A percentile compares a stretch with the other conserved stretches of the same genome.
Evolutionary conservation across 441 rosid species (phyloP).

Genomic region (Erodium texanum): DNA sequence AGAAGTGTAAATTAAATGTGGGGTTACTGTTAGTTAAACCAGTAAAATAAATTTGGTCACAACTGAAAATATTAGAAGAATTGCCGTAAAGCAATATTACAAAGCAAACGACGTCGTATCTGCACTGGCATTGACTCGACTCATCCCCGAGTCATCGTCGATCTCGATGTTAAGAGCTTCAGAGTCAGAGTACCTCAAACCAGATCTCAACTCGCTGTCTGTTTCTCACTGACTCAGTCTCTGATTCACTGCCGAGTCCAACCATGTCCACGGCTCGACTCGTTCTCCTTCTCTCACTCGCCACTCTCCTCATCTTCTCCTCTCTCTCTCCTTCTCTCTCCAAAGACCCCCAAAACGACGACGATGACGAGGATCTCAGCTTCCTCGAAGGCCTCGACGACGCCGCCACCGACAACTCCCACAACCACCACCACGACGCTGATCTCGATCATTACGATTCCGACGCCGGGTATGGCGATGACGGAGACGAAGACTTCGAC

Average conservation of each 20-base stretch:
- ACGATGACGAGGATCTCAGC: constrained; percentile 86
- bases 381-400: constrained; percentile 77
- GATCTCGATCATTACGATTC: constrained; percentile 18
- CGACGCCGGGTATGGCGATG: constrained; percentile 15
- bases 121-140: background rate
- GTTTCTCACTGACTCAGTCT: background rate
- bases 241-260: background rate
- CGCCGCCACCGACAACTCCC: constrained; percentile 21
- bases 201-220: no score
- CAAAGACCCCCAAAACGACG: constrained; percentile 19
- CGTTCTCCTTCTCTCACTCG: constrained; percentile 45
- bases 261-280: constrained; percentile 31
- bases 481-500: constrained; percentile 16
- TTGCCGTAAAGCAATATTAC: no score
- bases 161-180: background rate
- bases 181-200: no score
- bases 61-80: no score
- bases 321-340: constrained; percentile 39
- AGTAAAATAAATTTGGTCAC: no score
- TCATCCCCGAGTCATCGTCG: background rate
- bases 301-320: constrained; percentile 48
- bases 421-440: constrained; percentile 19
- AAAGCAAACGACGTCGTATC: no score
- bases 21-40: no score
- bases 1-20: no score